Base-by-base conservation (phyloP, 1,284 basidiomycete species). In the Heterobasidion occidentale region DNA sequence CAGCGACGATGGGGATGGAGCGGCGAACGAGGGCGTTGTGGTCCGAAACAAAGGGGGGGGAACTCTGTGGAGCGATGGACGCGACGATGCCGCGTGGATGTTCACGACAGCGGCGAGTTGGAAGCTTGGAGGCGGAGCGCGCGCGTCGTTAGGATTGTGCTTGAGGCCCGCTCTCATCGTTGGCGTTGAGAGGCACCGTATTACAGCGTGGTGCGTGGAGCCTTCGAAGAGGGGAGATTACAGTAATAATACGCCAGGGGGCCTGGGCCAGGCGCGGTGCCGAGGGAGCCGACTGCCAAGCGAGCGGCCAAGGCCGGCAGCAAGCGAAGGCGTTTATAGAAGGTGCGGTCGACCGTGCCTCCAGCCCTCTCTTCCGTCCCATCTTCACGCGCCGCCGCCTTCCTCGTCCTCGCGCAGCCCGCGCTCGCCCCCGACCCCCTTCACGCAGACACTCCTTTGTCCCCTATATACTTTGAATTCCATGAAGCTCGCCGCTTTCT, bases 401-500 rank as follows among this genome's bases (percentile, higher is more conserved):
- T 27, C 6, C 4, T 27, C 27, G 14, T 51, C 33, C 27, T 51
- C 49, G 49, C 7, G 27, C 49, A 9, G 1, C 9, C 27, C 49
- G 49, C 27, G 27, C 49, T 51, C 49, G 2, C 56, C 42, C 36
- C 52, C 36, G 15, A 4, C 45, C n/a, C 44, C 8, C 19, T 27
- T 27, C 35, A 19, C 55, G 45, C 5, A 20, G 47, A 36, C 52
- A 53, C 44, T 44, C 56, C 35, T 20, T 42, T 36, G 6, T 36
- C 14, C 34, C 34, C 1, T 67, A 58, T 60, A 33, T 27, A 19
- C 46, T 48, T 27, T 3, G 3, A 7, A 19, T 11, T 7, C 9
- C 12, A 81, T 81, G 77, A 77, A 72, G 65, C 61, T 73, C 57
- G 65, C 69, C 63, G 64, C 70, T 62, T 59, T 79, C 53, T 65